Conservation (phyloP, 2,329 filamentous ascomycete genomes). For the Apiospora koreana region DNA sequence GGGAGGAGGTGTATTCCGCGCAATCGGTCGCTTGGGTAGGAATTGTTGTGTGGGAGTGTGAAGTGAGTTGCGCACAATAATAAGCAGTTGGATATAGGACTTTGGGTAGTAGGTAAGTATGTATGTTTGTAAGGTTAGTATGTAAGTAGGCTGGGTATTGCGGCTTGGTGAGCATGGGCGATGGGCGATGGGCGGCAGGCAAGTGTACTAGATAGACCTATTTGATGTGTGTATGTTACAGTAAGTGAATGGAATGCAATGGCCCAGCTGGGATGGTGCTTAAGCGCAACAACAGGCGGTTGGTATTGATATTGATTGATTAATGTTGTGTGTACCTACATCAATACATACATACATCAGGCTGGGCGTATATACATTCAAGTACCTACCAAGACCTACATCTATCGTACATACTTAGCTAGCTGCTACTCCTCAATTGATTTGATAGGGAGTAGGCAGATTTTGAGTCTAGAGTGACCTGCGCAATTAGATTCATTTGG, state of each 20-base stretch:
- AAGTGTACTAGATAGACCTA: background rate
- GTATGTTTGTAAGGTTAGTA: background rate
- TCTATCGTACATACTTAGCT: background rate
- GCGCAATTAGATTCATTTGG: slow-evolving; percentile 2
- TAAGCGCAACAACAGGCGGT: background rate
- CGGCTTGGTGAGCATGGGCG: background rate
- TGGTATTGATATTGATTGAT: background rate
- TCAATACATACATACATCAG: background rate
- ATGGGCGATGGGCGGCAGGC: too few species aligned
- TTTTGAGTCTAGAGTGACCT: background rate
- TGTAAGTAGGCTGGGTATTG: background rate
- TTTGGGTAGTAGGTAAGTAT: background rate
- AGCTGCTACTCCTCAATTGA: background rate
- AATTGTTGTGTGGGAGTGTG: background rate
- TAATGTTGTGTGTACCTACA: background rate
- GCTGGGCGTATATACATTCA: too few species aligned
- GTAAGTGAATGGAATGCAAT: background rate
- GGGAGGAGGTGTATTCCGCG: background rate
- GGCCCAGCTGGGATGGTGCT: background rate
- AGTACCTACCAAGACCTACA: background rate
- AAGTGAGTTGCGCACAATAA: background rate
- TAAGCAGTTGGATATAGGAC: background rate
- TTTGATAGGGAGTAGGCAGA: background rate
- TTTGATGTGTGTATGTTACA: background rate
- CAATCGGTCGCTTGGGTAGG: background rate